A percentile compares a stretch with the other conserved stretches of the same genome.
Conservation (phyloP, 2,329 filamentous ascomycete genomes). For the Herpotrichia juniperi region DNA sequence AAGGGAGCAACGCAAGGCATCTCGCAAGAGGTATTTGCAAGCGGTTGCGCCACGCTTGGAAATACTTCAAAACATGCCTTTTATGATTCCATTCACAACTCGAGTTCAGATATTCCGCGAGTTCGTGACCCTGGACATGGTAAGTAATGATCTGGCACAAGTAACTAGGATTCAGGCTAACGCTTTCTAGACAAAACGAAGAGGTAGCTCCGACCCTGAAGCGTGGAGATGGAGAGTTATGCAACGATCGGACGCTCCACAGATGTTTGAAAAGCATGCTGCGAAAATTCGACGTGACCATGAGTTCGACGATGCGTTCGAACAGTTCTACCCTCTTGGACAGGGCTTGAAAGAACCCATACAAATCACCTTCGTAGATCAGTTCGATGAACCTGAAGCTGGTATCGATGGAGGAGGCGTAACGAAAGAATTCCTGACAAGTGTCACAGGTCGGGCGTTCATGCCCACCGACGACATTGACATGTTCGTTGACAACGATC, state of each 20-base stretch:
- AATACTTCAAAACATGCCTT: conserved; percentile 94
- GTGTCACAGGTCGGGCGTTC: conserved; percentile 85
- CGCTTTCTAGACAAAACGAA: conserved; percentile 58
- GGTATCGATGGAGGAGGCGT: conserved; percentile 97
- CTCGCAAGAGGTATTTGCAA: conserved; percentile 74
- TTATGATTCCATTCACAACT: conserved; percentile 91
- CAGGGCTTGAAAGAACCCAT: conserved; percentile 92
- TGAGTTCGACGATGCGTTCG: conserved; percentile 85
- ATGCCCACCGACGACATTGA: conserved; percentile 58
- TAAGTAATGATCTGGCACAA: conserved; percentile 10
- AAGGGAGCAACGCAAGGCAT: conserved; percentile 68
- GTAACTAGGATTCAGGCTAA: conserved; percentile 12
- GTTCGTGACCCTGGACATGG: conserved; percentile 85
- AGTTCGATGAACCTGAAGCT: conserved; percentile 84
- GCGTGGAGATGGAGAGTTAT: conserved; percentile 69
- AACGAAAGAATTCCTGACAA: conserved; percentile 95
- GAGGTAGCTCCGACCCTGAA: conserved; percentile 75
- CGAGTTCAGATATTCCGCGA: conserved; percentile 91
- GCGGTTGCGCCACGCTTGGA: conserved; percentile 85
- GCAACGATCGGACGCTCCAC: conserved; percentile 36
- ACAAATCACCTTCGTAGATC: conserved; percentile 93
- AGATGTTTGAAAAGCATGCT: conserved; percentile 61
- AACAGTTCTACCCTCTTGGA: conserved; percentile 80
- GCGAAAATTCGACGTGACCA: conserved; percentile 79
- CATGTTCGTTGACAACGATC: conserved; percentile 83